Base-by-base conservation (phyloP, 345 rosid species). In the Sisymbrium altissimum region DNA sequence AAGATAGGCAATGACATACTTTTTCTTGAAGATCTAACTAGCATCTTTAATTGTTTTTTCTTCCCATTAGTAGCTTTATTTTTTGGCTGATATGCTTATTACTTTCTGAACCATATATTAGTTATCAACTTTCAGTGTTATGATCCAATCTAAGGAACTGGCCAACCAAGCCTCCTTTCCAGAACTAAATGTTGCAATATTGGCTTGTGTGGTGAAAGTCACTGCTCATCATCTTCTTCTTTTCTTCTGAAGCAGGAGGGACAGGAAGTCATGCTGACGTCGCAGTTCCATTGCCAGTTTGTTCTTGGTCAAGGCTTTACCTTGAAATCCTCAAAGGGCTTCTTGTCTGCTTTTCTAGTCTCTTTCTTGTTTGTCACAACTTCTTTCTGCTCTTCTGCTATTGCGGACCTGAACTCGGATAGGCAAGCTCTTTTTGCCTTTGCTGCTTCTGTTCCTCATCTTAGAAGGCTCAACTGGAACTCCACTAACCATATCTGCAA, bases 371-470 rank as follows among this genome's bases (percentile, higher is more conserved):
- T 83, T 38, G 14, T 73, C 70, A 33, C 75, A 33, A 49, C 58
- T 49, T 68, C 66, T 64, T 46, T 84, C 43, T 43, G 78, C 74
- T 75, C 82, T 68, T 74, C 75, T 36, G 86, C 80, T 68, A 35
- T 52, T 59, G 86, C 92, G 33, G 90, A 86, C 55, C 74, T 88
- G 58, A 70, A 83, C 70, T 85, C 94, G 3, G 97, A 90, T 77
- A 75, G 72, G 80, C 86, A 84, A 73, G 92, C 92, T 48, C 92
- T 88, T 71, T 85, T 90, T 36, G 79, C 83, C 59, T 90, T 90
- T 75, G 79, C 81, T 46, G 72, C 68, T 75, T 77, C 80, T 64
- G 83, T 84, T 52, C 97, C 84, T 30, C 97, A 85, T 81, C 61
- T 66, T 32, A 73, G 92, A 61, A 68, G 46, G 32, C 90, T 90